Percentiles rank a stretch among this genome's conserved stretches.
phyloP scores from a whole-genome alignment of 495 filamentous ascomycete genomes.

The Aspergillus indologenus region DNA sequence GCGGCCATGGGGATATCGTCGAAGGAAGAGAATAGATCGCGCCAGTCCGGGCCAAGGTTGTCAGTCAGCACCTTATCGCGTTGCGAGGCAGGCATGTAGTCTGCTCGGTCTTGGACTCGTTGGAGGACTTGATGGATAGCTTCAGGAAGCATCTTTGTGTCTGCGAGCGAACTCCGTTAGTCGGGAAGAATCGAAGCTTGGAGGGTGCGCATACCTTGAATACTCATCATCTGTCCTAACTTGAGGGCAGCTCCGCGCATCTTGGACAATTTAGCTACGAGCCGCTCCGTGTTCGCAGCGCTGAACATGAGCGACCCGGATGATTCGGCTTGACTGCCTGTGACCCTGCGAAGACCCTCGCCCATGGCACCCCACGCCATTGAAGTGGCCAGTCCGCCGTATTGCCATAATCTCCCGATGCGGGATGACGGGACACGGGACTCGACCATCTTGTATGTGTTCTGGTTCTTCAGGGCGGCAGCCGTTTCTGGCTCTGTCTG shows the following conservation, averaged over 20 bases:
- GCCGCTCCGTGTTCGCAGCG: constrained; percentile 81
- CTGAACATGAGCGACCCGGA: constrained; percentile 83
- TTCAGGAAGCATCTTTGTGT: constrained; percentile 90
- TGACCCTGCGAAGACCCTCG: constrained; percentile 73
- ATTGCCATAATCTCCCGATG: constrained; percentile 87
- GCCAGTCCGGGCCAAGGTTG: constrained; percentile 84
- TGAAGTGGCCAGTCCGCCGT: constrained; percentile 84
- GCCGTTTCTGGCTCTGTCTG: constrained; percentile 16
- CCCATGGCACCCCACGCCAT: constrained; percentile 94
- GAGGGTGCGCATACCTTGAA: constrained; percentile 61
- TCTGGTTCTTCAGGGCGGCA: constrained; percentile 19
- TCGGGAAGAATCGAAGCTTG: not conserved
- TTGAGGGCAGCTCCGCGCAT: constrained; percentile 99
- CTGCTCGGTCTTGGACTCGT: constrained; percentile 92
- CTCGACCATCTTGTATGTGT: constrained; percentile 71
- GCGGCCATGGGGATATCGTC: constrained; percentile 91
- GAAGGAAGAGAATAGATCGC: constrained; percentile 76
- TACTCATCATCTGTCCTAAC: constrained; percentile 93
- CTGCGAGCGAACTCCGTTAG: constrained; percentile 35
- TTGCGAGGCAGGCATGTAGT: constrained; percentile 96
- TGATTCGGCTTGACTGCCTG: constrained; percentile 54
- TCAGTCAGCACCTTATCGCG: constrained; percentile 74
- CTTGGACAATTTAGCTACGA: constrained; percentile 86
- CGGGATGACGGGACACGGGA: constrained; percentile 89
- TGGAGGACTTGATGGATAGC: constrained; percentile 84